Base-by-base conservation (phyloP, 2,329 filamentous ascomycete genomes). In the Pseudocercospora musae region DNA sequence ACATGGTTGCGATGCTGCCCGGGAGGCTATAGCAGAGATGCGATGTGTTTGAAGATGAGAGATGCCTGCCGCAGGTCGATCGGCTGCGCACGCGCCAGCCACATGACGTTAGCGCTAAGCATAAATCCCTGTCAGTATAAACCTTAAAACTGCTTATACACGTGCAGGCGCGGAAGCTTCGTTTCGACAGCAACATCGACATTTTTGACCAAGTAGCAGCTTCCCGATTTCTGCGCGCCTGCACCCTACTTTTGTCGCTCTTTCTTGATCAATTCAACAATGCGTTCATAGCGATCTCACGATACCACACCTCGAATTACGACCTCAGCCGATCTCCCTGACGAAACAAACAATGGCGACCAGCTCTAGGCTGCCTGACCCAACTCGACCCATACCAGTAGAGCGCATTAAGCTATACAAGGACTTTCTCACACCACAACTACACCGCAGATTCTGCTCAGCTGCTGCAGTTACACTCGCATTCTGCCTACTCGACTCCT, bases 391-490 rank as follows among this genome's bases (percentile, higher is more conserved):
- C 78, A 73, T 80, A 78, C 74, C 82, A 37, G 37, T 31, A 20
- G 58, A 44, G 80, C 79, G 64, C 53, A 62, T 61, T 48, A 64
- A 86, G 81, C 82, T 84, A 76, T 96, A 96, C 78, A 89, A 92
- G 81, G 91, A 96, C 79, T 96, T 96, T 76, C 80, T 97, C 69
- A 96, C 94, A 65, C 93, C 94, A 55, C 88, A 90, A 57, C 81
- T 97, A 67, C 94, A 98, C 77, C 85, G 90, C 71, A 87, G 92
- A 71, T 98, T 97, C 78, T 89, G 89, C 54, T 88, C 87, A 66
- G 92, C 91, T 11, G 89, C 89, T 53, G 83, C 85, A 13, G 80
- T 91, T 66, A 81, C 92, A 13, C 78, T 95, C 9, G 78, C 82
- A 53, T 81, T 92, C 60, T 91, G 91, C 73, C 96, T 95, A 75